Percentiles rank a stretch among this genome's conserved stretches.
Conservation (phyloP, 164 flowering plant genomes). For the Berberis thunbergii region DNA sequence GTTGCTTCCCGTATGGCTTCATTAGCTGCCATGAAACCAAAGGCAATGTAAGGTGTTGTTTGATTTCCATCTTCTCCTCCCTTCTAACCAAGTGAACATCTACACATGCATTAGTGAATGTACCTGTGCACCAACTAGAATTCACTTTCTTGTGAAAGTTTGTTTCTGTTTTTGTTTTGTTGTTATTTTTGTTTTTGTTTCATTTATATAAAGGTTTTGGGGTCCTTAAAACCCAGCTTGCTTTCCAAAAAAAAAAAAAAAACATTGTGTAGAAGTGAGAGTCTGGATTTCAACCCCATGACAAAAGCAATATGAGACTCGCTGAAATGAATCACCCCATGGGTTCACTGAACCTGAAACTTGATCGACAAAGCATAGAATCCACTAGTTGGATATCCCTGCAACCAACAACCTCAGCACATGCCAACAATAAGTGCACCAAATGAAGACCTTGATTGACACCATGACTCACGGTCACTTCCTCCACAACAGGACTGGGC, state of each 20-base stretch:
- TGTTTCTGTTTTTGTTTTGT: too few relatives aligned
- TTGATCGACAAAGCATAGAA: constrained; percentile 29
- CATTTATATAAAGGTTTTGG: too few relatives aligned
- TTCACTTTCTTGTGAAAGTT: too few relatives aligned
- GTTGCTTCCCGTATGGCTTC: constrained; percentile 44
- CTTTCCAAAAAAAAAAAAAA: too few relatives aligned
- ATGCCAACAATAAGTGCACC: constrained; percentile 53
- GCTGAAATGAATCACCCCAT: constrained; percentile 47
- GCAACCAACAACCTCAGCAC: constrained; percentile 69
- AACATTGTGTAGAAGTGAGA: constrained; percentile 25
- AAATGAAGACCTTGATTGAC: constrained; percentile 51
- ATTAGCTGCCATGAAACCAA: constrained; percentile 60
- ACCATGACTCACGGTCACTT: constrained; percentile 14
- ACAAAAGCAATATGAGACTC: constrained; percentile 48
- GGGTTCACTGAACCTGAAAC: constrained; percentile 36
- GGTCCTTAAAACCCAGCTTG: too few relatives aligned
- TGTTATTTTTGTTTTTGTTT: too few relatives aligned
- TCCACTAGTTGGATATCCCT: constrained; percentile 40
- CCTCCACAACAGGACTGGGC: constrained; percentile 6
- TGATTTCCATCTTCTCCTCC: constrained; percentile 49
- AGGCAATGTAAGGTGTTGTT: constrained; percentile 51
- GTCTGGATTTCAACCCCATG: constrained; percentile 35
- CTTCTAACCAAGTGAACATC: constrained; percentile 17
- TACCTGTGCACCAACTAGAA: constrained; percentile 23
- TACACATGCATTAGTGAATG: constrained; percentile 14